Base-by-base conservation (phyloP, 495 filamentous ascomycete species). In the Penicillium herquei region DNA sequence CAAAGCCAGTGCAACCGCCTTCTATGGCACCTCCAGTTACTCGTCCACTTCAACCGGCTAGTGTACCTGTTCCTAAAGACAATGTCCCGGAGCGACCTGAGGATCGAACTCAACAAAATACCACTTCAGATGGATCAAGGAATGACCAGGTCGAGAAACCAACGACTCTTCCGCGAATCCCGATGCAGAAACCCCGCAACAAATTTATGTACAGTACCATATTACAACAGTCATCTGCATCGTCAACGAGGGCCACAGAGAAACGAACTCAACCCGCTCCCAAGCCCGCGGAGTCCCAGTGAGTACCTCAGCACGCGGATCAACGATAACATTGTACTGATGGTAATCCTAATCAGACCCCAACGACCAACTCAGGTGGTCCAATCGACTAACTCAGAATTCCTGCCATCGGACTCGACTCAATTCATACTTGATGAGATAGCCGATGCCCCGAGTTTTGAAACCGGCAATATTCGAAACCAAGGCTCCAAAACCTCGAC, bases 381-480 rank as follows among this genome's bases (percentile, higher is more conserved):
- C 5, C 17, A 39, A 13, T 44, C 58, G 10, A 48, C 59, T 5
- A 63, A 58, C 34, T 39, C 57, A 35, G 68, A 72, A 14, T 68
- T 68, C 41, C 34, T 56, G 21, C 63, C 70, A 4, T 73, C 70
- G 3, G 63, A 49, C 30, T 67, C 70, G 1, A 71, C 71, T 11
- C 65, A 68, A 51, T 63, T 61, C 7, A 59, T 69, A 7, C 62
- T 74, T 1, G 68, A 76, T 32, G 70, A 72, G 26, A 61, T 71
- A 49, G 57, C 57, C 14, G 56, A 62, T 32, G 47, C 48, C 7
- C 42, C 57, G 12, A 39, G 42, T 3, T 44, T 43, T 41, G 54
- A 43, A 40, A 43, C n/a, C 30, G 30, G 14, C 13, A 6, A 2
- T 9, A 43, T 6, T 30, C 49, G 8, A 13, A 30, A 39, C 9